These are phyloP conservation scores for Evansstolkia leycettana DNA, from an alignment of 495 filamentous ascomycete genomes.

Conservation along the genomic window DNA sequence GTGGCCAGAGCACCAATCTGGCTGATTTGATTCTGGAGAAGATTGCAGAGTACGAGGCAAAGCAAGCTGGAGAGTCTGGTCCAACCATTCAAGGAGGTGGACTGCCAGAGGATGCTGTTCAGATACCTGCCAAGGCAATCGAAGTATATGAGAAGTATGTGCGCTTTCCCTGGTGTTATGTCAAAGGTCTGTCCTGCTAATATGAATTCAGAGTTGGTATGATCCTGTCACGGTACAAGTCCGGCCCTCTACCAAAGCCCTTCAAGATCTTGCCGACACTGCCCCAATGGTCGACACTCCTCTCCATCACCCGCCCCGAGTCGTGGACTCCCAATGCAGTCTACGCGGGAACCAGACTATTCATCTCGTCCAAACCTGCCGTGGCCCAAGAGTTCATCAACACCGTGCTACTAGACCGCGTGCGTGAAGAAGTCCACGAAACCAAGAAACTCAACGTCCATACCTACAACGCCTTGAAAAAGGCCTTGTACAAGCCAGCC, in stretches of 20 bases:
- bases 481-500: slow-evolving; percentile 86
- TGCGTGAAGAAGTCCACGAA: slow-evolving; percentile 78
- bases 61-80: slow-evolving; percentile 29
- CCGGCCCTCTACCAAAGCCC: slow-evolving; percentile 86
- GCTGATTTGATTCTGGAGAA: slow-evolving; percentile 87
- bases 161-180: not conserved
- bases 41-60: slow-evolving; percentile 84
- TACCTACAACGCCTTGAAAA: slow-evolving; percentile 84
- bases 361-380: slow-evolving; percentile 65
- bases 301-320: slow-evolving; percentile 68
- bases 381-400: slow-evolving; percentile 72
- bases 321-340: slow-evolving; percentile 80
- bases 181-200: slow-evolving; percentile 7
- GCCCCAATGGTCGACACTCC: slow-evolving; percentile 79
- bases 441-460: slow-evolving; percentile 91
- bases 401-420: slow-evolving; percentile 70
- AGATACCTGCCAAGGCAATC: slow-evolving; percentile 80
- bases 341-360: slow-evolving; percentile 79
- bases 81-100: slow-evolving; percentile 35
- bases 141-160: slow-evolving; percentile 86
- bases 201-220: slow-evolving; percentile 55
- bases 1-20: slow-evolving; percentile 58
- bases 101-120: slow-evolving; percentile 61
- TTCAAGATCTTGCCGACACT: slow-evolving; percentile 94
- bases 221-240: slow-evolving; percentile 85